Evolutionary conservation across 257 asterid species (phyloP), one percentile per base, ranked within the genome.

Genomic region (Ligustrum vulgare): DNA sequence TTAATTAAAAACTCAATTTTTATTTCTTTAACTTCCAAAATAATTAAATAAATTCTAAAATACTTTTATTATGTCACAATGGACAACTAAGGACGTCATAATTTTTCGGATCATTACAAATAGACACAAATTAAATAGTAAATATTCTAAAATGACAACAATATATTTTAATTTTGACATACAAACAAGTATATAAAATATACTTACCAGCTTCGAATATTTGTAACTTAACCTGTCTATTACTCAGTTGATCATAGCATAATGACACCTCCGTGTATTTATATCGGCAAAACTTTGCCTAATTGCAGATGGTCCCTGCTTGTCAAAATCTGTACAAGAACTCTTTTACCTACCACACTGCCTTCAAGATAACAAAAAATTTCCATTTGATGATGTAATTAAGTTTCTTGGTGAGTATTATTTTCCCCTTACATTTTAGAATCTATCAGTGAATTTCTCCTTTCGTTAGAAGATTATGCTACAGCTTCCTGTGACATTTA

Each of bases 291-390:
- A 64, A 6, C 5, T 25, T 75, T 64, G 76, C 78, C 51, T 65
- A 6, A 54, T 65, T 88, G 90, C 91, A 93, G 97, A 85, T 93
- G 70, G 97, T 94, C 28, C 97, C 98, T 80, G 90, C 92, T 77
- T 88, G 93, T 81, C 97, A 94, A 81, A 92, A 89, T 84, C 81
- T 94, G 83, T 92, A 92, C 76, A 92, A 84, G 72, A 94, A 92
- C 77, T 88, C 93, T 16, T 92, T 94, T 80, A 89, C 92, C 35
- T 92, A 94, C 82, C 95, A 89, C 95, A 89, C 79, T 90, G 97
- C 76, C 95, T 92, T 58, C 93, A 86, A 69, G 91, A 90, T 70
- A 93, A 85, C 49, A 81, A 86, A 62, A 78, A 76, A 60, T 83
- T 92, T 78, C 93, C 86, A 8, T 92, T 92, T 75, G 96, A 92